A percentile compares a stretch with the other conserved stretches of the same genome.
Evolutionary conservation across 2,329 filamentous ascomycete species (phyloP).

Genomic region (Fonsecaea pedrosoi): DNA sequence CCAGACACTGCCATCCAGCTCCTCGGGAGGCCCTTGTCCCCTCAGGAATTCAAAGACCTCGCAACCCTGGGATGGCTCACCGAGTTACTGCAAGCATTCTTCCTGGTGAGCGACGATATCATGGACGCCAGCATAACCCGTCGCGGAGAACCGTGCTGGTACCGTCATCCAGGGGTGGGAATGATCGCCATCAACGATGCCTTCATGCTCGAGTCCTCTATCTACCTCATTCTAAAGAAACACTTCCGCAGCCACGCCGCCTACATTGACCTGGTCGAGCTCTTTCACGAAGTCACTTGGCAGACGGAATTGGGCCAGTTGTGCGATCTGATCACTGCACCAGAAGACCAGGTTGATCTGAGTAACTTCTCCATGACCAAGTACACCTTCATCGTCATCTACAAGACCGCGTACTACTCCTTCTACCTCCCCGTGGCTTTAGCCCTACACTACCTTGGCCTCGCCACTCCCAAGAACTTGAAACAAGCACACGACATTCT

Average conservation of each 20-base stretch:
- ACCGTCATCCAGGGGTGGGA: constrained; percentile 84
- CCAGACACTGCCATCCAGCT: constrained; percentile 87
- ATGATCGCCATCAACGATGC: constrained; percentile 98
- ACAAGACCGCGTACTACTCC: constrained; percentile 99
- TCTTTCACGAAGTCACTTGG: constrained; percentile 93
- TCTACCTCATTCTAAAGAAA: constrained; percentile 92
- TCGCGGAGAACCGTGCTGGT: constrained; percentile 95
- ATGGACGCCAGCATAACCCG: constrained; percentile 97
- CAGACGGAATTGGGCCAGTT: constrained; percentile 96
- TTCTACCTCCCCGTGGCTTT: constrained; percentile 98
- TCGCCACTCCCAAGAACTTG: constrained; percentile 86
- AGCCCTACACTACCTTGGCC: constrained; percentile 81
- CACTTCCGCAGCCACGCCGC: constrained; percentile 85
- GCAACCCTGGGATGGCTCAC: constrained; percentile 96
- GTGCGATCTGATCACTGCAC: constrained; percentile 92
- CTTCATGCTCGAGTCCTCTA: constrained; percentile 89
- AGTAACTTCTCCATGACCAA: constrained; percentile 95
- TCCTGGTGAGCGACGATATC: constrained; percentile 97
- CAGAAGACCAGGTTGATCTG: constrained; percentile 90
- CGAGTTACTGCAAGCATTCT: constrained; percentile 97
- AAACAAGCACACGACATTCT: constrained; percentile 89
- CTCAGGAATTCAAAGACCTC: constrained; percentile 86
- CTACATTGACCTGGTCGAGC: constrained; percentile 90
- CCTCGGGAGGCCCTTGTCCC: constrained; percentile 71
- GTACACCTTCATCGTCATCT: constrained; percentile 98